Evolutionary conservation across 306 rosid genomes (phyloP).

Genomic region (Prinsepia uniflora): DNA sequence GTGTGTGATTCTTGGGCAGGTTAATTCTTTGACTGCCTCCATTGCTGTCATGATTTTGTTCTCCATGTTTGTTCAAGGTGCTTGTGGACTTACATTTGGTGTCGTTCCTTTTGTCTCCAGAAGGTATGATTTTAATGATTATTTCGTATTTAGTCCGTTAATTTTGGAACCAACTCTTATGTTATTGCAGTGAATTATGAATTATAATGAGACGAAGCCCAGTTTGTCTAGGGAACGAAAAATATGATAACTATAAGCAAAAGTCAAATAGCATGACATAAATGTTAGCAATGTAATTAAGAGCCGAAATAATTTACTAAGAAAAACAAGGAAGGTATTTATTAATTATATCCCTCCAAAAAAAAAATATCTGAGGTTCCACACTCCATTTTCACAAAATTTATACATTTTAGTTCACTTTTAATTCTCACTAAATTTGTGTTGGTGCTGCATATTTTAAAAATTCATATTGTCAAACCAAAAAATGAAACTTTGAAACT

Average conservation of each 20-base stretch:
- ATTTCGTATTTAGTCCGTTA: neutral
- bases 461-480: too few relatives aligned
- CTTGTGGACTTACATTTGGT: constrained; percentile 93
- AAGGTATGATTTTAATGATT: constrained; percentile 37
- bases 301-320: neutral
- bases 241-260: neutral
- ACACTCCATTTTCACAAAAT: too few relatives aligned
- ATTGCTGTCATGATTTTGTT: constrained; percentile 65
- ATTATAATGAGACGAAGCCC: too few relatives aligned
- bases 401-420: too few relatives aligned
- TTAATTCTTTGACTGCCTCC: constrained; percentile 47
- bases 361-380: too few relatives aligned
- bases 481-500: too few relatives aligned
- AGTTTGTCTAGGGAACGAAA: neutral
- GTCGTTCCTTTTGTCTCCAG: constrained; percentile 88
- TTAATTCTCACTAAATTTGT: too few relatives aligned
- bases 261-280: neutral
- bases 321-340: neutral
- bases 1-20: constrained; percentile 56
- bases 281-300: neutral
- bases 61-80: constrained; percentile 76
- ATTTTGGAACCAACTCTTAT: neutral
- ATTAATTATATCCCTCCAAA: too few relatives aligned
- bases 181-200: too few relatives aligned
- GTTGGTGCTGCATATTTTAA: too few relatives aligned